Base-by-base conservation (phyloP, 176 grass and related monocot species). In the Juncus effusus region DNA sequence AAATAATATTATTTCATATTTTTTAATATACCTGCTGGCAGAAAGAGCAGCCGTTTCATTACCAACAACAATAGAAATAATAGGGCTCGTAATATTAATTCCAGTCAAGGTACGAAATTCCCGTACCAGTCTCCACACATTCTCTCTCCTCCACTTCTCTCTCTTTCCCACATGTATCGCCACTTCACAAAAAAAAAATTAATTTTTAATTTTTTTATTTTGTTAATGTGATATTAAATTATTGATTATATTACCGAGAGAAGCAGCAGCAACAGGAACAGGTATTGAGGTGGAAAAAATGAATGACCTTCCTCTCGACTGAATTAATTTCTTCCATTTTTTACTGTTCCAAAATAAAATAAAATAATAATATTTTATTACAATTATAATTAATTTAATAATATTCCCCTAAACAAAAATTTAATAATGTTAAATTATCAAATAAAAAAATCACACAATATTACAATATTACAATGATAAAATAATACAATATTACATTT, bases 271-370 rank as follows among this genome's bases (percentile, higher is more conserved):
- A 72, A 92, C 68, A 16, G 88, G 94, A 51, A 92, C 85, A 13
- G 94, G 85, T 59, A 89, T 73, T 75, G 88, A 78, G 51, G 88
- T 89, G 39, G 94, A 92, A 89, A 97, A 97, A 69, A 97, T 92
- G 67, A 97, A 97, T 3, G 88, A 84, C 36, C 88, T 82, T 16
- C 93, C 93, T 50, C 88, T 86, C 1, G 93, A 91, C 70, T 97
- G 88, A 76, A 97, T 91, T 60, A 97, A 60, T 12, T 49, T 87
- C 78, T 69, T 97, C 93, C 93, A 97, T 72, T 69, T 76, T 56
- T 82, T 84, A 80, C 93, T 97, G 85, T 54, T 76, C 53, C 62
- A 82, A 15, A 82, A 10, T 78, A 70, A 55, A 47, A 40, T 67
- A 54, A 42, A 59, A 57, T 73, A 63, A 77, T 66, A 47, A 47